These are phyloP conservation scores for Saksenaea oblongispora DNA, from an alignment of 371 early-diverging fungal genomes.

Conservation along the genomic window DNA sequence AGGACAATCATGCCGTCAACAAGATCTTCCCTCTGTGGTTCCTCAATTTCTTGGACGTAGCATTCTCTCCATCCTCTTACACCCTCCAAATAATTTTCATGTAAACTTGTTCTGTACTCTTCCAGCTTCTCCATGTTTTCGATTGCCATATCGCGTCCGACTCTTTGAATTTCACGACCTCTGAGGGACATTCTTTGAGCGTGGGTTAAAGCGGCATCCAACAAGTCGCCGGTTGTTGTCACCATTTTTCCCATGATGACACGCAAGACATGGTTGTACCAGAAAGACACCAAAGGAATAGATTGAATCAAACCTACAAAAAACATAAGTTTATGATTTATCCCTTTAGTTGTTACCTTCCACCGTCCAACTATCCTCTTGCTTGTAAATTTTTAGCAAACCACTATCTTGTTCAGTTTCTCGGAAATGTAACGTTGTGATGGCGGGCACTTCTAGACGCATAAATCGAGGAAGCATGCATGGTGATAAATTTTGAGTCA, in stretches of 20 bases:
- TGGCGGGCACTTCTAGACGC: constrained; percentile 48
- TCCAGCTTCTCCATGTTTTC: constrained; percentile 49
- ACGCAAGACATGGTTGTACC: constrained; percentile 67
- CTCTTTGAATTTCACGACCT: constrained; percentile 45
- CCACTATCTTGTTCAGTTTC: constrained; percentile 45
- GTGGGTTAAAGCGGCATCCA: constrained; percentile 55
- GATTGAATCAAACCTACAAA: constrained; percentile 55
- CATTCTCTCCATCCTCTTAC: constrained; percentile 39
- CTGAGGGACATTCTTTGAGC: constrained; percentile 46
- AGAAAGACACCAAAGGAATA: constrained; percentile 64
- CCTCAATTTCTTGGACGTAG: constrained; percentile 16
- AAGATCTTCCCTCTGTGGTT: neutral
- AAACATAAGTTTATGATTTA: neutral
- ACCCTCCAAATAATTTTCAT: constrained; percentile 44
- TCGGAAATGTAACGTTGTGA: constrained; percentile 47
- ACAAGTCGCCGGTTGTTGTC: constrained; percentile 58
- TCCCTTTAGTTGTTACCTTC: constrained; percentile 30
- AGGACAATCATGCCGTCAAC: neutral
- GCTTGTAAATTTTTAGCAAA: constrained; percentile 46
- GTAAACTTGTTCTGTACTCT: constrained; percentile 41
- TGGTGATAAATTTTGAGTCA: constrained; percentile 51
- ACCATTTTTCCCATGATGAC: constrained; percentile 55
- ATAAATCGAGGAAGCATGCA: constrained; percentile 49
- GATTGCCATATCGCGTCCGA: constrained; percentile 43
- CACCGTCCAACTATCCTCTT: constrained; percentile 60